Evolutionary conservation across 2,329 filamentous ascomycete genomes (phyloP).

Genomic region (Cucurbitaria berberidis): DNA sequence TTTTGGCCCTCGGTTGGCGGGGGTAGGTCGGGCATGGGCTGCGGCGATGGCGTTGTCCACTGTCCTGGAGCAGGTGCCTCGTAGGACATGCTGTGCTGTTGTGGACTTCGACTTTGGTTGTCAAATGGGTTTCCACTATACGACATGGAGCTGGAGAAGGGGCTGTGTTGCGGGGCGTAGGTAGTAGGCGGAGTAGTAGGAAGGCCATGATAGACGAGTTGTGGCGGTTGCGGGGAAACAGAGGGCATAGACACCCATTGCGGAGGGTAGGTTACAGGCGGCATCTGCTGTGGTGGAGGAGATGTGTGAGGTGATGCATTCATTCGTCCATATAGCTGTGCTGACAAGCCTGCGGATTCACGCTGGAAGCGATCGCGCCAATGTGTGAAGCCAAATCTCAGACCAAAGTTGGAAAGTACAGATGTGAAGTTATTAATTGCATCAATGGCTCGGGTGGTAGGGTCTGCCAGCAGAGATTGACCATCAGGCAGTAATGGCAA

Average conservation of each 20-base stretch:
- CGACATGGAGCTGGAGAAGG: conserved; percentile 37
- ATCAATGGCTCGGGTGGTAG: conserved; percentile 50
- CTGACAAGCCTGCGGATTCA: conserved; percentile 51
- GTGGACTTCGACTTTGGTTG: conserved; percentile 18
- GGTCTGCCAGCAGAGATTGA: conserved; percentile 36
- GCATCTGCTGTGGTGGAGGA: conserved; percentile 23
- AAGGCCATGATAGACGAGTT: conserved; percentile 30
- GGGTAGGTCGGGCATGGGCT: conserved; percentile 40
- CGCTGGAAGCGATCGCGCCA: conserved; percentile 58
- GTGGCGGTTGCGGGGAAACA: conserved; percentile 29
- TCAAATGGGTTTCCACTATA: conserved; percentile 36
- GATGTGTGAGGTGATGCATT: conserved; percentile 34
- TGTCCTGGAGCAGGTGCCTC: conserved; percentile 18
- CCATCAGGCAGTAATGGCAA: conserved; percentile 32
- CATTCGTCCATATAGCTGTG: conserved; percentile 50
- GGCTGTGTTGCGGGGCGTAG: conserved; percentile 36
- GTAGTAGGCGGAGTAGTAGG: conserved; percentile 40
- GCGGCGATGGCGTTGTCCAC: conserved; percentile 35
- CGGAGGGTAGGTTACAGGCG: conserved; percentile 23
- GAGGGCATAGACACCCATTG: conserved; percentile 38
- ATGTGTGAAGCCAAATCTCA: conserved; percentile 57
- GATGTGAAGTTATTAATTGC: conserved; percentile 57
- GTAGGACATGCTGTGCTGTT: conserved; percentile 18
- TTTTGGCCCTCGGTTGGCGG: conserved; percentile 40
- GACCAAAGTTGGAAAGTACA: conserved; percentile 54